Percentiles rank a stretch among this genome's conserved stretches.
phyloP scores from a whole-genome alignment of 2,329 filamentous ascomycete genomes.

The Incumbomyces delicatus region DNA sequence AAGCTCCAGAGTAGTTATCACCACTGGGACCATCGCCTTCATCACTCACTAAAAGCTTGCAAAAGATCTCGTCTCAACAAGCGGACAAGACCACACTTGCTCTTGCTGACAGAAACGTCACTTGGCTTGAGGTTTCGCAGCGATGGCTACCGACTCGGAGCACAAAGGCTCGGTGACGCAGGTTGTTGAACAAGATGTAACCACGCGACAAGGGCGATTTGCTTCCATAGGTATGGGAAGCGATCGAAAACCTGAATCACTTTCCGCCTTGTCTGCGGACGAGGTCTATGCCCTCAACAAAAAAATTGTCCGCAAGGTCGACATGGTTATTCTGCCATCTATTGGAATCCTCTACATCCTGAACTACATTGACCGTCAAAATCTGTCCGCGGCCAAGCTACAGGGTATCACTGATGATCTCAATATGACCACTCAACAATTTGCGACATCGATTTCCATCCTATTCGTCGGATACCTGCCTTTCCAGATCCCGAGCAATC shows the following conservation, averaged over 20 bases:
- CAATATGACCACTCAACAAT: slow-evolving; percentile 23
- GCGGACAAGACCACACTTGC: too few relatives aligned
- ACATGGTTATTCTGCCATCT: slow-evolving; percentile 57
- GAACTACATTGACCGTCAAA: slow-evolving; percentile 59
- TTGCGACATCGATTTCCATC: slow-evolving; percentile 31
- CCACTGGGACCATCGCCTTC: too few relatives aligned
- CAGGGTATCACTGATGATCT: slow-evolving; percentile 43
- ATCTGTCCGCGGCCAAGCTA: slow-evolving; percentile 47
- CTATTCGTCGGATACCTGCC: slow-evolving; percentile 52
- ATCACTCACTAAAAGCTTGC: too few relatives aligned
- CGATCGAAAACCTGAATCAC: background rate
- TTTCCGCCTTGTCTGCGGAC: background rate
- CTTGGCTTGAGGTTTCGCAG: too few relatives aligned
- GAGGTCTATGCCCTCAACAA: background rate
- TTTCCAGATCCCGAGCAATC: slow-evolving; percentile 37
- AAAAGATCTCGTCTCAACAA: too few relatives aligned
- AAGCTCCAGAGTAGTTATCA: too few relatives aligned
- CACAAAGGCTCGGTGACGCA: too few relatives aligned
- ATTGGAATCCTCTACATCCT: slow-evolving; percentile 60
- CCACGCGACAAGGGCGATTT: background rate
- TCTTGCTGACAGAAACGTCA: too few relatives aligned
- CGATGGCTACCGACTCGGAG: too few relatives aligned
- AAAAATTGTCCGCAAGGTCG: slow-evolving; percentile 57
- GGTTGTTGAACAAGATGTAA: background rate
- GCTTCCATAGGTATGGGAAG: background rate